Evolutionary conservation across 2,329 filamentous ascomycete genomes (phyloP), one percentile per base, ranked within the genome.

Genomic region (Diplocarpon rosae): DNA sequence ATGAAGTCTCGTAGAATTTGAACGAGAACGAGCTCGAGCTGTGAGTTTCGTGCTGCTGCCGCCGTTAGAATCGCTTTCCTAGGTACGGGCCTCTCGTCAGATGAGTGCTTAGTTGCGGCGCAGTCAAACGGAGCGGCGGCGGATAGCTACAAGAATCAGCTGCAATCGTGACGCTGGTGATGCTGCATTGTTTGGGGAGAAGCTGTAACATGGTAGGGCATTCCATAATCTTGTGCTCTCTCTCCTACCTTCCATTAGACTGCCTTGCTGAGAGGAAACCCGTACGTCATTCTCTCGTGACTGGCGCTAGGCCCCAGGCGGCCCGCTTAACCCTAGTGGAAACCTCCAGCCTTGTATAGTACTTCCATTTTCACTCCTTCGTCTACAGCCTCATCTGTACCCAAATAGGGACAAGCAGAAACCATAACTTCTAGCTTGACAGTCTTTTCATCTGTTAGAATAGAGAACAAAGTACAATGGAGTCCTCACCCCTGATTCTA

Each of bases 401-500:
- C 10, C n/a, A 5, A 24, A 24, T 7, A 24, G 20, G 20, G 20
- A 24, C 7, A 24, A 24, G 7, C 20, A 24, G 20, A 7, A 7
- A 24, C 7, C 7, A 7, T 7, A 24, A 24, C 4, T 24, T 4
- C 7, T 24, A 3, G 20, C 20, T 24, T 7, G 20, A 7, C 20
- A 24, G 20, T 24, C 20, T 24, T 24, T 24, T 4, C 20, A 24
- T 24, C n/a, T n/a, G n/a, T n/a, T n/a, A n/a, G n/a, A n/a, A n/a
- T n/a, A n/a, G 29, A 30, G 8, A 30, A 30, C 8, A 8, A 30
- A 13, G 29, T 8, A 30, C 13, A 40, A 87, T 88, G 83, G 83
- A 88, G 60, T 70, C 74, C 27, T 76, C 83, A 45, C 74, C 81
- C 35, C 65, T 88, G 53, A 80, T 74, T 57, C 70, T 82, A 67